These are phyloP conservation scores for Penicillium angulare DNA, from an alignment of 495 filamentous ascomycete species.

Conservation along the genomic window DNA sequence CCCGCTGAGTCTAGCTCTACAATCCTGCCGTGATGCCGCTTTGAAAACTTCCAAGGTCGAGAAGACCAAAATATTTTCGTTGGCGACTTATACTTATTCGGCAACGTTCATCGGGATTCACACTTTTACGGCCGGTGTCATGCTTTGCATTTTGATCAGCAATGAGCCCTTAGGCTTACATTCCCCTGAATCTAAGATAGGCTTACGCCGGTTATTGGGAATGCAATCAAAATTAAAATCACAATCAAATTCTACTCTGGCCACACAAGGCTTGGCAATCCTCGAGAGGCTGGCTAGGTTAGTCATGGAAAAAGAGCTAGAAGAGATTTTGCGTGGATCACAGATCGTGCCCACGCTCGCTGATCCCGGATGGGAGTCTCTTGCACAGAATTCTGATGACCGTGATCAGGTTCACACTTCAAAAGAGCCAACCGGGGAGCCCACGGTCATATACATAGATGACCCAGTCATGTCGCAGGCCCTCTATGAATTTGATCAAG, in stretches of 20 bases:
- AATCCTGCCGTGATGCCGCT: slow-evolving; percentile 26
- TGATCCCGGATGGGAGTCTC: neutral
- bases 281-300: slow-evolving; percentile 20
- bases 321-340: slow-evolving; percentile 15
- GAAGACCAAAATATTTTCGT: slow-evolving; percentile 9
- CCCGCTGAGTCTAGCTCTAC: slow-evolving; percentile 11
- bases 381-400: neutral
- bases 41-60: slow-evolving; percentile 20
- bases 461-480: slow-evolving; percentile 13
- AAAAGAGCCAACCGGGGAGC: no score
- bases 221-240: slow-evolving; percentile 23
- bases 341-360: neutral
- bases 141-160: slow-evolving; percentile 26
- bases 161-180: slow-evolving; percentile 19
- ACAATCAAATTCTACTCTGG: slow-evolving; percentile 13
- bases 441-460: slow-evolving; percentile 5
- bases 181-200: slow-evolving; percentile 19
- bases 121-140: slow-evolving; percentile 29
- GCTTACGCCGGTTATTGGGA: slow-evolving; percentile 16
- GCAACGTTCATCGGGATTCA: slow-evolving; percentile 31
- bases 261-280: slow-evolving; percentile 27
- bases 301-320: slow-evolving; percentile 31
- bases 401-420: neutral
- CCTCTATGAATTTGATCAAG: slow-evolving; percentile 11
- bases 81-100: slow-evolving; percentile 29